A percentile compares a stretch with the other conserved stretches of the same genome.
phyloP scores from a whole-genome alignment of 371 early-diverging fungal species.

The Mortierella sp. region DNA sequence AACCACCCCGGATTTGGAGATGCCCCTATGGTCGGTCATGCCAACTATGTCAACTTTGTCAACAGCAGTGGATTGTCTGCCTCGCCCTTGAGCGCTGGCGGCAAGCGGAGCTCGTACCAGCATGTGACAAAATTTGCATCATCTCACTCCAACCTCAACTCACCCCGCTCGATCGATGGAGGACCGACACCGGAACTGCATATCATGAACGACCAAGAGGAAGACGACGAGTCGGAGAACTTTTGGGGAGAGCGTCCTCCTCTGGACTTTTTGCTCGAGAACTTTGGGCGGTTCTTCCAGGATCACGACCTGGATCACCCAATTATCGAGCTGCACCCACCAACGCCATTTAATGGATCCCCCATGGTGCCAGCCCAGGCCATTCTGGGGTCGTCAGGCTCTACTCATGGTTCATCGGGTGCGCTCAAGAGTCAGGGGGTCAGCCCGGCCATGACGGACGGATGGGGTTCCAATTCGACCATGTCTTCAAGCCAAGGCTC shows the following conservation, averaged over 20 bases:
- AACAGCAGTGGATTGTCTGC: conserved; percentile 43
- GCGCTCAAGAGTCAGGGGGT: conserved; percentile 36
- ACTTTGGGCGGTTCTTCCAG: conserved; percentile 83
- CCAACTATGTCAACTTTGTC: conserved; percentile 14
- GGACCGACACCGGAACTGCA: conserved; percentile 28
- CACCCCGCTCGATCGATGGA: conserved; percentile 41
- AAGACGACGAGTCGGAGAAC: conserved; percentile 58
- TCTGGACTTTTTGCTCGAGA: conserved; percentile 77
- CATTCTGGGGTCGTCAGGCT: conserved; percentile 31
- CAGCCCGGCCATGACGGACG: conserved; percentile 42
- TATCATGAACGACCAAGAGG: conserved; percentile 26
- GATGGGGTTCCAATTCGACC: conserved; percentile 56
- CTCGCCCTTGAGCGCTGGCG: conserved; percentile 52
- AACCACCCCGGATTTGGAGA: conserved; percentile 47
- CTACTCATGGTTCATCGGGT: conserved; percentile 23
- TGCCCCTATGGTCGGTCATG: conserved; percentile 25
- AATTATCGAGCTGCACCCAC: conserved; percentile 68
- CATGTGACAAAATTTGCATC: conserved; percentile 48
- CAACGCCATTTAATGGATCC: conserved; percentile 35
- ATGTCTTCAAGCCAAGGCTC: conserved; percentile 43
- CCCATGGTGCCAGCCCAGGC: conserved; percentile 33
- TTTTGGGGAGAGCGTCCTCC: conserved; percentile 85
- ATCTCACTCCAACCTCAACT: conserved; percentile 40
- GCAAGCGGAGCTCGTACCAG: conserved; percentile 51
- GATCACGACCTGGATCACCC: conserved; percentile 84